Conservation (phyloP, 148 eudicot genomes). For the Euryodendron excelsum region DNA sequence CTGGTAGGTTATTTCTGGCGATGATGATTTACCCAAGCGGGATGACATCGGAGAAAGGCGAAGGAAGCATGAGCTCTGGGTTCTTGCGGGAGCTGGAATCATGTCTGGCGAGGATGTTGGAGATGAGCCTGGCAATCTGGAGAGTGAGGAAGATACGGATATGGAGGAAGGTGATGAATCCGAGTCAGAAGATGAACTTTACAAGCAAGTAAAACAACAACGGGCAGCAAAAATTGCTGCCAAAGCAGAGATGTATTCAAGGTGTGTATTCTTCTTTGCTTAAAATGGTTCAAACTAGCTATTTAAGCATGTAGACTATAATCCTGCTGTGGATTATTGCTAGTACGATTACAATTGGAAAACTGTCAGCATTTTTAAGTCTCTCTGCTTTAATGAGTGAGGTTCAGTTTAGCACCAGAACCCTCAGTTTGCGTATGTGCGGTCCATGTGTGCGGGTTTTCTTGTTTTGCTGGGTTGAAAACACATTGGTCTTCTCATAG, state of each 20-base stretch:
- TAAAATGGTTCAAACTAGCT: background rate
- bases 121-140: conserved; percentile 27
- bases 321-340: background rate
- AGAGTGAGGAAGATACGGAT: conserved; percentile 29
- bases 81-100: conserved; percentile 65
- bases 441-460: background rate
- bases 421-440: background rate
- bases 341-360: background rate
- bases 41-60: conserved; percentile 88
- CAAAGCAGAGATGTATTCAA: conserved; percentile 52
- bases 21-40: conserved; percentile 80
- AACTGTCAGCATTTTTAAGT: background rate
- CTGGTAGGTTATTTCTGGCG: conserved; percentile 71
- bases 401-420: background rate
- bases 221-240: conserved; percentile 49
- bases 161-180: conserved; percentile 24
- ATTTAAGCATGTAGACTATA: background rate
- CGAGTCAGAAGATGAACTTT: conserved; percentile 55
- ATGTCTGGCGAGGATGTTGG: conserved; percentile 36
- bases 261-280: conserved; percentile 27
- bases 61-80: conserved; percentile 76
- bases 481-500: background rate
- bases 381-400: background rate
- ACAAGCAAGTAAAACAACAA: conserved; percentile 41
- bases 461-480: background rate